Base-by-base conservation (phyloP, 805 yeast species). In the Groenewaldozyma tartarivorans region DNA sequence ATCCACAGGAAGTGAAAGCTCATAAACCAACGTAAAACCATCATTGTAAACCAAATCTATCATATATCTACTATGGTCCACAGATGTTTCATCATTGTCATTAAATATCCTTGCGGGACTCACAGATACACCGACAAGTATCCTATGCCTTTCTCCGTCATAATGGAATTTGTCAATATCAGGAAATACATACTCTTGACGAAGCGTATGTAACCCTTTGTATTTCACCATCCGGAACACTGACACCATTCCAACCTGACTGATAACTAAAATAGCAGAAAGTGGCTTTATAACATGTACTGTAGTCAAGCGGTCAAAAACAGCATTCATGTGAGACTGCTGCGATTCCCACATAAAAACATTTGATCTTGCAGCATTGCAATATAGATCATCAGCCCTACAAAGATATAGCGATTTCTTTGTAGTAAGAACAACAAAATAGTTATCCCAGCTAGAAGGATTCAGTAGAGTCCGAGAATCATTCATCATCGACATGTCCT, bases 351-450 rank as follows among this genome's bases (percentile, higher is more conserved):
- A 51, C 15, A 62, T 62, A 49, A 72, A 74, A 1, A 73, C 52
- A 18, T 62, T 54, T 3, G 64, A 55, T 1, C 75, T 67, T 1
- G 74, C 64, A 3, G 74, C 65, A 47, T 64, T 68, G 50, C 78
- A 73, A 27, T 69, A 62, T 18, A 76, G 57, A 7, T 66, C 61
- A 38, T 69, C 68, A 1, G 62, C 61, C 20, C 68, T 58, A 47
- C 72, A 69, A 20, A 77, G 52, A 0, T 71, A 77, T 11, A 71
- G 46, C 33, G 62, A 59, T 20, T 59, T 49, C 4, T 66, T 63
- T 0, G 80, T 72, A 0, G 80, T 67, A 1, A 67, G 63, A 5
- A 72, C 39, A 5, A 69, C 48, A 37, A 64, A 65, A 32, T 57
- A 44, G 38, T 62, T 54, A 24, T 24, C 29, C 11, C 13, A 9